Percentiles rank a stretch among this genome's conserved stretches.
These are phyloP conservation scores for Penicillium turbatum DNA, from an alignment of 495 filamentous ascomycete genomes.

Conservation along the genomic window DNA sequence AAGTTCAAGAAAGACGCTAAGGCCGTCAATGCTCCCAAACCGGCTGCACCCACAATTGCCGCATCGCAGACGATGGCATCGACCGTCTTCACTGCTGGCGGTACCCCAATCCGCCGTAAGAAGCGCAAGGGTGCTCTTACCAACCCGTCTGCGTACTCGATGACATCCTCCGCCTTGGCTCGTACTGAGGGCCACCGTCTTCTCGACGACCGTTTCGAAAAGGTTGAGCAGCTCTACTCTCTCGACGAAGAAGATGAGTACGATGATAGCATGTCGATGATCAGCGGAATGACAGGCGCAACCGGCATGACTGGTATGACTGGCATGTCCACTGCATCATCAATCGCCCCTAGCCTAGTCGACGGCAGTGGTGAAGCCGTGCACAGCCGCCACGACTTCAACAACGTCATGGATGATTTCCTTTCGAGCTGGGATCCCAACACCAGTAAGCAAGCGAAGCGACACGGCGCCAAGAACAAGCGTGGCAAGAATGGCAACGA, in stretches of 20 bases:
- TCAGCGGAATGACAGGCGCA: conserved; percentile 49
- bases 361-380: conserved; percentile 41
- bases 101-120: conserved; percentile 73
- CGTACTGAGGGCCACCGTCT: conserved; percentile 85
- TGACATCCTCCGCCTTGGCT: conserved; percentile 85
- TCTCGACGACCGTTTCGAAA: conserved; percentile 87
- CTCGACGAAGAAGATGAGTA: conserved; percentile 64
- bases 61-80: conserved; percentile 64
- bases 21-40: conserved; percentile 40
- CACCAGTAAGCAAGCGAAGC: conserved; percentile 71
- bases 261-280: conserved; percentile 50
- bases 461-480: conserved; percentile 49
- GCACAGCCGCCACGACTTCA: conserved; percentile 66
- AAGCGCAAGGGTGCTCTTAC: conserved; percentile 90
- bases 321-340: conserved; percentile 44
- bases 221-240: conserved; percentile 79
- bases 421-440: conserved; percentile 56
- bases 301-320: conserved; percentile 43
- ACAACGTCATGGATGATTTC: conserved; percentile 92
- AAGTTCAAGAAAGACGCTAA: conserved; percentile 78
- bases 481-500: conserved; percentile 78
- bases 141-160: conserved; percentile 87
- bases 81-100: conserved; percentile 65
- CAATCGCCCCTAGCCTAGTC: conserved; percentile 43
- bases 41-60: conserved; percentile 36